Percentiles rank a stretch among this genome's conserved stretches.
These are phyloP conservation scores for Microdochium trichocladiopsis DNA, from an alignment of 2,329 filamentous ascomycete species.

Conservation along the genomic window DNA sequence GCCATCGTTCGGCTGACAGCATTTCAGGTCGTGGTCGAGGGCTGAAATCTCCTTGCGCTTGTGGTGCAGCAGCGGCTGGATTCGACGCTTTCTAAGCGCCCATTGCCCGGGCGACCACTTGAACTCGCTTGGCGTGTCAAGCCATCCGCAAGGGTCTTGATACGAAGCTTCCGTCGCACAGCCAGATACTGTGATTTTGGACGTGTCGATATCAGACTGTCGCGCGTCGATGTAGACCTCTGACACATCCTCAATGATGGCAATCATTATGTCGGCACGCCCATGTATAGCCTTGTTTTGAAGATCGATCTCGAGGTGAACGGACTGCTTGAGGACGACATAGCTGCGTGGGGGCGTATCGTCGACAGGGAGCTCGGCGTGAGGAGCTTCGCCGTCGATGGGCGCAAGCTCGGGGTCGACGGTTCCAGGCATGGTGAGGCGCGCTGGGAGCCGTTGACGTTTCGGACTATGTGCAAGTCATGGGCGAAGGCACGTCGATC, in stretches of 20 bases:
- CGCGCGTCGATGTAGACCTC: slow-evolving; percentile 55
- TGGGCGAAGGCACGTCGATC: not conserved
- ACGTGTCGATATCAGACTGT: slow-evolving; percentile 50
- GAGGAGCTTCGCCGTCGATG: slow-evolving; percentile 12
- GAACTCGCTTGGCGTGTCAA: slow-evolving; percentile 54
- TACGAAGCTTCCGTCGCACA: slow-evolving; percentile 38
- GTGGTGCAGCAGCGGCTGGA: slow-evolving; percentile 43
- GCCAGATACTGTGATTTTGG: slow-evolving; percentile 44
- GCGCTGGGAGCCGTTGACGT: not conserved
- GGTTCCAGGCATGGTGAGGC: not conserved
- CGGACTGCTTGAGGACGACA: slow-evolving; percentile 71
- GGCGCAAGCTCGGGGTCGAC: slow-evolving; percentile 3
- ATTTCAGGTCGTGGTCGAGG: slow-evolving; percentile 45
- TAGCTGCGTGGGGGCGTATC: slow-evolving; percentile 28
- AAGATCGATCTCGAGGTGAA: slow-evolving; percentile 88
- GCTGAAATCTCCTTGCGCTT: slow-evolving; percentile 46
- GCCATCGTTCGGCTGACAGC: slow-evolving; percentile 48
- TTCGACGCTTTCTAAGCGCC: slow-evolving; percentile 64
- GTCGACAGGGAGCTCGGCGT: slow-evolving; percentile 21
- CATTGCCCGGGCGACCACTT: slow-evolving; percentile 66
- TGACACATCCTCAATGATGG: slow-evolving; percentile 49
- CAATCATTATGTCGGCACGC: slow-evolving; percentile 73
- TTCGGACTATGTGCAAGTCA: not conserved
- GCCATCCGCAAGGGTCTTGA: slow-evolving; percentile 59
- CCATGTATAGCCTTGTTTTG: slow-evolving; percentile 67